A percentile compares a stretch with the other conserved stretches of the same genome.
These are phyloP conservation scores for Fusarium heterosporum DNA, from an alignment of 2,329 filamentous ascomycete genomes.

Conservation along the genomic window DNA sequence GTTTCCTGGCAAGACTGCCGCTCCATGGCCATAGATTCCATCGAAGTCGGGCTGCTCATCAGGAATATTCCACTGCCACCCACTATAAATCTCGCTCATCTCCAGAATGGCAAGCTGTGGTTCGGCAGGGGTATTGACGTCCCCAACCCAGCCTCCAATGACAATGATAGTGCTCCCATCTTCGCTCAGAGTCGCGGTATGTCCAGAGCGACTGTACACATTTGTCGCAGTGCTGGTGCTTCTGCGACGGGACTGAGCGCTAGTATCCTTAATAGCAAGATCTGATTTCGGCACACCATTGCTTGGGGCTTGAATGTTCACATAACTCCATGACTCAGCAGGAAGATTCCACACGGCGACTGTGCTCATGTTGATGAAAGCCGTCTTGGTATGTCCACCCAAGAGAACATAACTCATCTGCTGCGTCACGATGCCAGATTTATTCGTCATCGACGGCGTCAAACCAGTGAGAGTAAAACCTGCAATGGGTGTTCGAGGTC, in stretches of 20 bases:
- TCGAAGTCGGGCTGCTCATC: slow-evolving; percentile 57
- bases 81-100: slow-evolving; percentile 78
- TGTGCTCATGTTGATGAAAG: slow-evolving; percentile 95
- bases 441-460: slow-evolving; percentile 75
- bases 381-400: slow-evolving; percentile 83
- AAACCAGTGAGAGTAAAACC: slow-evolving; percentile 87
- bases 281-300: slow-evolving; percentile 60
- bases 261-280: slow-evolving; percentile 59
- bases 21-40: slow-evolving; percentile 73
- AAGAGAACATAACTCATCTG: slow-evolving; percentile 83
- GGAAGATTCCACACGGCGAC: slow-evolving; percentile 89
- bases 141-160: slow-evolving; percentile 92
- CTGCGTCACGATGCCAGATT: slow-evolving; percentile 73
- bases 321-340: slow-evolving; percentile 86
- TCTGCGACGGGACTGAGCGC: slow-evolving; percentile 19
- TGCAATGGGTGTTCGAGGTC: slow-evolving; percentile 81
- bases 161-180: slow-evolving; percentile 84
- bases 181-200: slow-evolving; percentile 83
- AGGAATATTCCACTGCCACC: slow-evolving; percentile 79
- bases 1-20: slow-evolving; percentile 72
- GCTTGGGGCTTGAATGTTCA: slow-evolving; percentile 68
- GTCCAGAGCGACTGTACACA: slow-evolving; percentile 87
- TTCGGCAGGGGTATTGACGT: slow-evolving; percentile 77
- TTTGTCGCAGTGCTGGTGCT: slow-evolving; percentile 46
- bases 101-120: slow-evolving; percentile 85